phyloP scores from a whole-genome alignment of 148 eudicot species.

The Selenicereus undatus region DNA sequence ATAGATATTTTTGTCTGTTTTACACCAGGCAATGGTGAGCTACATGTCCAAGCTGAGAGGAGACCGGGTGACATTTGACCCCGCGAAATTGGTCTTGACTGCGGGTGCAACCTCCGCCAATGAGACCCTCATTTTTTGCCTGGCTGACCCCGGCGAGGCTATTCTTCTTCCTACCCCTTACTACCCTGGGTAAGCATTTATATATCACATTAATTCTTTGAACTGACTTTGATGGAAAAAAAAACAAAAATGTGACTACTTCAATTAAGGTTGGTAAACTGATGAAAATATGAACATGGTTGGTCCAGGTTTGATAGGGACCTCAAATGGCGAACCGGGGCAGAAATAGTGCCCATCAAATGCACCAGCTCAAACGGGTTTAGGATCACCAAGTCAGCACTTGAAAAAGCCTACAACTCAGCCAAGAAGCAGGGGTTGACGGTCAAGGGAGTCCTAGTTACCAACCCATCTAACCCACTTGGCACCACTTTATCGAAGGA shows the following conservation, averaged over 20 bases:
- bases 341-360: constrained; percentile 61
- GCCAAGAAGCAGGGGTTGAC: constrained; percentile 52
- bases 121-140: constrained; percentile 73
- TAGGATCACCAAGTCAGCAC: constrained; percentile 46
- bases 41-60: constrained; percentile 69
- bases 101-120: constrained; percentile 88
- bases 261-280: not conserved
- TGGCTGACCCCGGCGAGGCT: constrained; percentile 74
- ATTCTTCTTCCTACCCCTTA: constrained; percentile 79
- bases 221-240: not conserved
- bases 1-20: not conserved
- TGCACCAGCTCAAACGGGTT: constrained; percentile 56
- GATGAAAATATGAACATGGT: not conserved
- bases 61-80: constrained; percentile 55
- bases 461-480: constrained; percentile 72
- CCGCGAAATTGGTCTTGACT: constrained; percentile 56
- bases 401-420: constrained; percentile 54
- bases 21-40: constrained; percentile 51
- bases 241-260: not conserved
- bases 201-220: not conserved
- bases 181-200: constrained; percentile 61
- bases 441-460: constrained; percentile 60
- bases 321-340: constrained; percentile 72
- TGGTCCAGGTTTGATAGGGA: constrained; percentile 69
- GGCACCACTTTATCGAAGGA: constrained; percentile 48